Evolutionary conservation across 1,284 basidiomycete species (phyloP), one percentile per base, ranked within the genome.

Genomic region (Chalciporus sp.): DNA sequence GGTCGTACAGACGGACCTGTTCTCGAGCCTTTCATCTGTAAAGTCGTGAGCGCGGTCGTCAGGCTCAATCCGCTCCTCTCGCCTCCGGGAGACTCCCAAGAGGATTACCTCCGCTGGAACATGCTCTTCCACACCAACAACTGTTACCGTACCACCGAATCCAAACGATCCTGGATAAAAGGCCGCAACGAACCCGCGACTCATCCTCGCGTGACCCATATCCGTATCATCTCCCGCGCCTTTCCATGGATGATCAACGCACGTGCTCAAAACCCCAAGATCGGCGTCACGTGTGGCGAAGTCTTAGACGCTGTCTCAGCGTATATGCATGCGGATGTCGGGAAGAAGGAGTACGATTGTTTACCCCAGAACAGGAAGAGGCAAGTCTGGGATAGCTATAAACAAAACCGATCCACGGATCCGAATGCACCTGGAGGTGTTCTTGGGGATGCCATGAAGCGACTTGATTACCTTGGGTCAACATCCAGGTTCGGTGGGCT

Each of bases 141-240:
- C 58, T 84, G 84, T 51, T 82, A 82, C 58, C 81, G 82, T 51
- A 86, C 86, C 3, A 77, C 71, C 27, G 88, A 90, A 54, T 58
- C 66, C 16, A 75, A 80, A 41, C 72, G 81, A n/a, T 88, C 88
- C 0, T 91, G 88, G 88, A 74, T 79, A 8, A 74, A 70, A 33
- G 89, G 88, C 3, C 81, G 88, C 11, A 68, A 79, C n/a, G 77
- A 79, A 10, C 88, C 89, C n/a, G 88, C 86, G 0, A 89, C 88
- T 0, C 85, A 84, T 69, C 88, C 88, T 2, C 85, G 88, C 20
- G 60, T 89, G 1, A 74, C 77, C 1, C 64, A 72, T 6, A 40
- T 91, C 28, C 77, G 76, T 31, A 62, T 82, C 58, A 69, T 89
- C 48, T 83, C 80, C 6, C 74, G 75, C 10, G 56, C 71, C 0